These are phyloP conservation scores for Suillus placidus DNA, from an alignment of 768 basidiomycete species.

Conservation along the genomic window DNA sequence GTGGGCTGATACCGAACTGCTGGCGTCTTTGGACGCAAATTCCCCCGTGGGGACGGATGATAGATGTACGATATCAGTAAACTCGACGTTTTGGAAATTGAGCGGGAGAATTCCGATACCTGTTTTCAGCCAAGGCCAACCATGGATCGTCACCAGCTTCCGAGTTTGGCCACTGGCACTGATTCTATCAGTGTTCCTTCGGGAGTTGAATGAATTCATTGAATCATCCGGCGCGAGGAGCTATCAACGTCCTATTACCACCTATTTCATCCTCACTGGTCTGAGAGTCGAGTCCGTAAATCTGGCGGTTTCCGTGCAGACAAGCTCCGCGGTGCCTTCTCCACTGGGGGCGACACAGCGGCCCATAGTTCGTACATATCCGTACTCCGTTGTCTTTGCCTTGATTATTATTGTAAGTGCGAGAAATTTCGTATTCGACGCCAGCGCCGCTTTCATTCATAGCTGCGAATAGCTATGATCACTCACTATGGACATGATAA, in stretches of 20 bases:
- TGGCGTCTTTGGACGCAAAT: background rate
- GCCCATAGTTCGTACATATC: background rate
- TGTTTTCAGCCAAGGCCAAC: background rate
- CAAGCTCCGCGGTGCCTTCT: background rate
- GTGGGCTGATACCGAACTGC: background rate
- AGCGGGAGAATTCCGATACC: background rate
- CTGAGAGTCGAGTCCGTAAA: background rate
- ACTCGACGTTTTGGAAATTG: constrained; percentile 16
- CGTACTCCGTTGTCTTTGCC: background rate
- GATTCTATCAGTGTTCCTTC: background rate
- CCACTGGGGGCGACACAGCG: background rate
- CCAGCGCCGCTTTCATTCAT: background rate
- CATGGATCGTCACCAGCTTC: background rate
- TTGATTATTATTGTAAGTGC: background rate
- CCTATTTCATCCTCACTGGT: background rate
- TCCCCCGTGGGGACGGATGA: background rate
- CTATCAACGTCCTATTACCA: background rate
- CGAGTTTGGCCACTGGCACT: background rate
- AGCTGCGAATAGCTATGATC: background rate
- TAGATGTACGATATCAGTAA: background rate
- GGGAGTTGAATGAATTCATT: background rate
- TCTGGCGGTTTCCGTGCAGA: no score
- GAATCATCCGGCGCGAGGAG: background rate
- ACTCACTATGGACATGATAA: background rate
- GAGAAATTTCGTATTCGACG: background rate